Evolutionary conservation across 306 rosid species (phyloP), one percentile per base, ranked within the genome.

Genomic region (Lablab purpureus): DNA sequence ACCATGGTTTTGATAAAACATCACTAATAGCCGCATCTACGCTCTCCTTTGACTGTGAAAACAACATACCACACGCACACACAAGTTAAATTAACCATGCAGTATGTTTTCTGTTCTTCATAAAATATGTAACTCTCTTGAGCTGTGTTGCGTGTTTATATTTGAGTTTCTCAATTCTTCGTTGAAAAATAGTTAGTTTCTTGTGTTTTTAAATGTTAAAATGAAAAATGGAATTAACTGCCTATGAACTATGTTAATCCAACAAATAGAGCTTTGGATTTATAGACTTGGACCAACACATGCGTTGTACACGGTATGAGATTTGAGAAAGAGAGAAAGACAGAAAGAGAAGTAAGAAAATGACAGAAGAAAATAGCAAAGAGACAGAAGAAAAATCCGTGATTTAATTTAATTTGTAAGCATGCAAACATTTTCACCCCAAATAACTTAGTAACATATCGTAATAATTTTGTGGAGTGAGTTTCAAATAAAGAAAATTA

Each of bases 1-100:
- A 87, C 97, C 97, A 88, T 32, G 99, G 99, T 76, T 90, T 91
- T 62, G 89, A 81, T 79, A 95, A 81, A 67, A 81, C 94, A 75
- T 93, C 99, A 81, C 98, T 94, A 22, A 95, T 87, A 1, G 98
- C 96, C 50, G 94, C 92, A 75, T 95, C 99, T 78, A 95, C 59
- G 73, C 98, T 93, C 79, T 95, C 99, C 83, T 93, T 93, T 60
- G 99, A 90, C 99, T 95, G 95, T 58, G 1, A 60, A 69, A 21
- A 43, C 30, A 49, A 54, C 54, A 46, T 5, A 32, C 36, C 3
- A 37, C 49, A 27, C 23, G 6, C 37, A 58, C 36, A 59, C 28
- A 52, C 41, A n/a, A 23, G n/a, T 74, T 47, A 21, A 40, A 69
- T 41, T 19, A 59, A 74, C 21, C 32, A 3, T 50, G 22, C n/a